Evolutionary conservation across 805 yeast species (phyloP).

Genomic region (Metschnikowia peoriensis): DNA sequence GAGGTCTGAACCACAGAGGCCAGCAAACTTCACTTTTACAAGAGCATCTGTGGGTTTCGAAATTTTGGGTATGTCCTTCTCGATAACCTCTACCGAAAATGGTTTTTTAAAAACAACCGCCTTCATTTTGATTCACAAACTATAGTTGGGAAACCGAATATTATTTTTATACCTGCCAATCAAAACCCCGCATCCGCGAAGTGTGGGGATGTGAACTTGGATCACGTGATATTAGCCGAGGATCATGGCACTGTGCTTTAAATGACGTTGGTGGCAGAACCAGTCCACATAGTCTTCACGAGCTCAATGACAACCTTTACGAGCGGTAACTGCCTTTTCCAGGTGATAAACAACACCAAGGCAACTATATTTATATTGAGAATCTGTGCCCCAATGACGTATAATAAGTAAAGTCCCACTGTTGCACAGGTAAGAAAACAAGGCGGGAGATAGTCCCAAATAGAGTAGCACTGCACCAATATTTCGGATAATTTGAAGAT

Average conservation of each 20-base stretch:
- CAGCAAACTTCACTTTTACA: constrained; percentile 46
- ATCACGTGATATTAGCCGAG: constrained; percentile 2
- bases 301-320: constrained; percentile 6
- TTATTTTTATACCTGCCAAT: neutral
- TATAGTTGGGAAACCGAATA: too few species aligned
- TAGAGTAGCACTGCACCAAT: constrained; percentile 4
- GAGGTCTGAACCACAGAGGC: constrained; percentile 55
- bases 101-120: constrained; percentile 52
- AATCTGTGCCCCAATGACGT: constrained; percentile 16
- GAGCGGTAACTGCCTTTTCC: constrained; percentile 7
- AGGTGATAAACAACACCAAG: constrained; percentile 5
- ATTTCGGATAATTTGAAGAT: constrained; percentile 17
- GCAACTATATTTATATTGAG: constrained; percentile 13
- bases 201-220: neutral
- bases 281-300: constrained; percentile 4
- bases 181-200: neutral
- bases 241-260: neutral
- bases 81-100: constrained; percentile 36
- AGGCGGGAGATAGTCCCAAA: constrained; percentile 10
- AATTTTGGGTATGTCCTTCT: constrained; percentile 40
- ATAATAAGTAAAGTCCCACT: constrained; percentile 12
- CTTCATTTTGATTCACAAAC: constrained; percentile 32
- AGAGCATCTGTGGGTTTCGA: constrained; percentile 42
- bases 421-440: constrained; percentile 11
- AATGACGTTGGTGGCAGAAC: constrained; percentile 4